These are phyloP conservation scores for Canavalia ensiformis DNA, from an alignment of 306 rosid species.

Conservation along the genomic window DNA sequence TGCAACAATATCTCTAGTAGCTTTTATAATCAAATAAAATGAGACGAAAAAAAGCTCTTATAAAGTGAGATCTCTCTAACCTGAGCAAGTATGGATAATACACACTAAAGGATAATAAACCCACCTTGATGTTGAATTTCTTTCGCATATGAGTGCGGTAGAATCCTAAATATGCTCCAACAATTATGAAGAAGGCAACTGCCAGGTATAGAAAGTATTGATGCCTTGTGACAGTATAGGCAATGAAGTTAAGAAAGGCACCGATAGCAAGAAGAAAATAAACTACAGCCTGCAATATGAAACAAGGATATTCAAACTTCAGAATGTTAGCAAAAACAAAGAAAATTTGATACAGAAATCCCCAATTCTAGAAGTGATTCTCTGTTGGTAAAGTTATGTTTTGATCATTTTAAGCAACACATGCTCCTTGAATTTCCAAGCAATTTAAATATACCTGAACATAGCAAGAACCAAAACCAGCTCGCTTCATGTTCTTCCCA, in stretches of 20 bases:
- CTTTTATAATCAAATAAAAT: not conserved
- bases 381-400: not conserved
- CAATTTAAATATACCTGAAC: slow-evolving; percentile 67
- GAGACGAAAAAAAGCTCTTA: not conserved
- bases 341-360: slow-evolving; percentile 3
- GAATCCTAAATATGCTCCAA: slow-evolving; percentile 82
- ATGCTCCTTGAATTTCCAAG: slow-evolving; percentile 6
- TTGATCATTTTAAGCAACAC: slow-evolving; percentile 9
- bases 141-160: slow-evolving; percentile 83
- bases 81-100: not conserved
- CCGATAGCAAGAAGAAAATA: slow-evolving; percentile 62
- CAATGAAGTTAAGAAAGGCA: slow-evolving; percentile 70
- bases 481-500: slow-evolving; percentile 95
- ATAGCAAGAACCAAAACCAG: slow-evolving; percentile 84
- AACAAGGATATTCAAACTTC: slow-evolving; percentile 33
- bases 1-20: not conserved
- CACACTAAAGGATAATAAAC: slow-evolving; percentile 10
- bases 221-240: slow-evolving; percentile 67
- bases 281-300: slow-evolving; percentile 70
- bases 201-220: slow-evolving; percentile 78
- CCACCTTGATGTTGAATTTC: slow-evolving; percentile 95
- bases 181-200: slow-evolving; percentile 64
- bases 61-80: not conserved
- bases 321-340: slow-evolving; percentile 17
- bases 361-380: slow-evolving; percentile 21